Conservation (phyloP, 371 early-diverging fungal species). For the Funneliformis caledonium region DNA sequence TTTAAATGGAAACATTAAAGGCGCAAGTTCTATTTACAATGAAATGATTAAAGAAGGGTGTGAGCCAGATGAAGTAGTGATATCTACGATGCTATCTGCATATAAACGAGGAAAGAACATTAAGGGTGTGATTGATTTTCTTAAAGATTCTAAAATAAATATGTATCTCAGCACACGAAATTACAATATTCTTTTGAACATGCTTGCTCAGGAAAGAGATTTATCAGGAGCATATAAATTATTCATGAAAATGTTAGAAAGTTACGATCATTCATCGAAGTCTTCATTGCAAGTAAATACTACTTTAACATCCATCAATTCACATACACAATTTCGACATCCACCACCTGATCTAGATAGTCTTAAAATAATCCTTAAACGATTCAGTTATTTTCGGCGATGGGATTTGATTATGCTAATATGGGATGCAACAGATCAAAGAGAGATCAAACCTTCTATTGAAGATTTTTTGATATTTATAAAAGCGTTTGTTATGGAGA, state of each 20-base stretch:
- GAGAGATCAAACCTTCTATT: not conserved
- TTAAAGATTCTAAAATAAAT: not conserved
- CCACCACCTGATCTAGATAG: not conserved
- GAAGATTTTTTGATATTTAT: slow-evolving; percentile 8
- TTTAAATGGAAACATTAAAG: not conserved
- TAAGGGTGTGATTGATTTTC: not conserved
- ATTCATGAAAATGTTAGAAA: slow-evolving; percentile 24
- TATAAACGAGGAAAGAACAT: slow-evolving; percentile 6
- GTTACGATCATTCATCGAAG: not conserved
- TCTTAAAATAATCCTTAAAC: slow-evolving; percentile 13
- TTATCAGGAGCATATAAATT: slow-evolving; percentile 4
- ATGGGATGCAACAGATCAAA: slow-evolving; percentile 9
- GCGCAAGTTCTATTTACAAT: not conserved
- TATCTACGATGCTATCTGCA: slow-evolving; percentile 7
- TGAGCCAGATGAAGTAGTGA: slow-evolving; percentile 19
- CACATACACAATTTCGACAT: not conserved
- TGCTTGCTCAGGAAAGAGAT: not conserved
- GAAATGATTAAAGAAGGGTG: slow-evolving; percentile 31
- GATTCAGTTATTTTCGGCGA: not conserved
- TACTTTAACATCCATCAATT: not conserved
- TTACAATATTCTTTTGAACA: slow-evolving; percentile 1
- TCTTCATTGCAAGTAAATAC: not conserved
- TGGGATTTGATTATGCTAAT: slow-evolving; percentile 13
- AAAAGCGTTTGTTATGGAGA: not conserved
- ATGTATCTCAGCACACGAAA: not conserved